Evolutionary conservation across 768 basidiomycete genomes (phyloP).

Genomic region (Clitopilus hobsonii): DNA sequence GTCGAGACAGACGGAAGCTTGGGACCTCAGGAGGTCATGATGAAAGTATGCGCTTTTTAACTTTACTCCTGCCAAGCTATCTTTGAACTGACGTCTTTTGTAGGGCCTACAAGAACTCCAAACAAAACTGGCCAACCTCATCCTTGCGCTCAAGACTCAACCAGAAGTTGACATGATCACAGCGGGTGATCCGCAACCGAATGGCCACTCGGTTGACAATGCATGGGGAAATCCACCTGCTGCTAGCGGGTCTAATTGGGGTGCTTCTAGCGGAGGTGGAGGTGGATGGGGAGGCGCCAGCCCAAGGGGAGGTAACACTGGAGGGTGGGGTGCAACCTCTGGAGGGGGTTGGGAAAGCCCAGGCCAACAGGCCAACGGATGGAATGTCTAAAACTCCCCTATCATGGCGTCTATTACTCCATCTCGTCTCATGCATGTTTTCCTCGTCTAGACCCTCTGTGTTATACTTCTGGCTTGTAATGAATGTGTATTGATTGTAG

Average conservation of each 20-base stretch:
- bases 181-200: constrained; percentile 30
- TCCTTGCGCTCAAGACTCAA: constrained; percentile 65
- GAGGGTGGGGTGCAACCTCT: constrained; percentile 31
- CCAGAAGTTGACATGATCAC: constrained; percentile 52
- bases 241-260: constrained; percentile 11
- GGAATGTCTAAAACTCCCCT: constrained; percentile 35
- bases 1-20: constrained; percentile 94
- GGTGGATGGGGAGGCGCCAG: constrained; percentile 18
- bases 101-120: constrained; percentile 78
- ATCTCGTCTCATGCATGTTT: not conserved
- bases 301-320: constrained; percentile 16
- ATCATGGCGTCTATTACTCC: not conserved
- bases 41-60: constrained; percentile 55
- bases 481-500: not conserved
- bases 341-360: constrained; percentile 48
- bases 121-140: constrained; percentile 74
- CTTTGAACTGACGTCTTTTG: constrained; percentile 2
- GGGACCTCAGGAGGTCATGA: constrained; percentile 82
- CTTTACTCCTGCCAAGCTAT: constrained; percentile 1
- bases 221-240: constrained; percentile 16
- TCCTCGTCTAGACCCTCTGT: not conserved
- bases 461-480: not conserved
- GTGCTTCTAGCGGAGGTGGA: constrained; percentile 13
- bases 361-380: constrained; percentile 46
- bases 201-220: constrained; percentile 22